Evolutionary conservation across 1,139 yeast genomes (phyloP).

Genomic region (Diutina sp.): DNA sequence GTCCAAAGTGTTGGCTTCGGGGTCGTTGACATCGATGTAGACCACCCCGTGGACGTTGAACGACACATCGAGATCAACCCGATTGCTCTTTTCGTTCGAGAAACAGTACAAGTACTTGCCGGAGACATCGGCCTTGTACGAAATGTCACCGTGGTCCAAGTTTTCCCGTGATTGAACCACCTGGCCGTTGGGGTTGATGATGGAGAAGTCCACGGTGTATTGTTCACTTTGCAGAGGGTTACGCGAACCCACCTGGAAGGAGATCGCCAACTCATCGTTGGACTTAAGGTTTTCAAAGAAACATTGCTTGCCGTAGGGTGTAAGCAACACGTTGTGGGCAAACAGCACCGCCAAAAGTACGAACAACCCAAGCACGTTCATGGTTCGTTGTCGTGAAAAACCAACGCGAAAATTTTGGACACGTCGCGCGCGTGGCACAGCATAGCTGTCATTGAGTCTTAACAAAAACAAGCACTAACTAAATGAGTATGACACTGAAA

Average conservation of each 20-base stretch:
- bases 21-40: slow-evolving; percentile 76
- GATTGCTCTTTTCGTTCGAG: slow-evolving; percentile 66
- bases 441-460: neutral
- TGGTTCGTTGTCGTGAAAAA: neutral
- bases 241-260: slow-evolving; percentile 92
- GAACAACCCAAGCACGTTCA: slow-evolving; percentile 5
- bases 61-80: slow-evolving; percentile 79
- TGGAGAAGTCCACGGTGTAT: slow-evolving; percentile 61
- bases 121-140: slow-evolving; percentile 44
- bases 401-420: neutral
- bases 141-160: slow-evolving; percentile 73
- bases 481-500: too few species aligned
- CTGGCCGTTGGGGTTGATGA: slow-evolving; percentile 49
- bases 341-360: slow-evolving; percentile 11
- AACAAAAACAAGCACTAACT: too few species aligned
- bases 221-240: slow-evolving; percentile 71
- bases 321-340: slow-evolving; percentile 75
- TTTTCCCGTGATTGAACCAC: slow-evolving; percentile 36
- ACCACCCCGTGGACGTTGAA: slow-evolving; percentile 92
- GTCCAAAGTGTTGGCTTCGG: slow-evolving; percentile 72
- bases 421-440: neutral
- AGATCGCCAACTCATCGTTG: slow-evolving; percentile 79
- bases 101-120: slow-evolving; percentile 89
- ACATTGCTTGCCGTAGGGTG: slow-evolving; percentile 82
- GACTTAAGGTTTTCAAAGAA: slow-evolving; percentile 72